A percentile compares a stretch with the other conserved stretches of the same genome.
Evolutionary conservation across 2,329 filamentous ascomycete genomes (phyloP).

Genomic region (Alternaria sp.): DNA sequence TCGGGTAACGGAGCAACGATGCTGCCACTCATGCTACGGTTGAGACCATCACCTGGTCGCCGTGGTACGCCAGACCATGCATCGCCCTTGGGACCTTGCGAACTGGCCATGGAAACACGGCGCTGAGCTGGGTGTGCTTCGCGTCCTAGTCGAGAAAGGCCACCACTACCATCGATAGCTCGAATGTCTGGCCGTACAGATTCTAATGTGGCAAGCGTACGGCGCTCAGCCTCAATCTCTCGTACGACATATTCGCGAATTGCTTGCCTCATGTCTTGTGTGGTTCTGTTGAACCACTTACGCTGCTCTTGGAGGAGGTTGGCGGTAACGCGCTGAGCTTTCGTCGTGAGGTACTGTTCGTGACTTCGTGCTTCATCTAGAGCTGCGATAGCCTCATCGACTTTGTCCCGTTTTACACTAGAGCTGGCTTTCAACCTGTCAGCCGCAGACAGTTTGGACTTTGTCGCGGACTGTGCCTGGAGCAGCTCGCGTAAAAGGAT

Average conservation of each 20-base stretch:
- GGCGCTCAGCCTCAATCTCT: constrained; percentile 93
- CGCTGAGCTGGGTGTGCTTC: constrained; percentile 82
- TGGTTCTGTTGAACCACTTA: constrained; percentile 88
- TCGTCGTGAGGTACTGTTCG: constrained; percentile 82
- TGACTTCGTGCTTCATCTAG: constrained; percentile 86
- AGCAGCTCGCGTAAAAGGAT: constrained; percentile 93
- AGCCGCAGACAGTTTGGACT: constrained; percentile 83
- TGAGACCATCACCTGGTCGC: constrained; percentile 75
- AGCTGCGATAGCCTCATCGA: constrained; percentile 93
- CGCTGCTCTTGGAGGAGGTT: constrained; percentile 90
- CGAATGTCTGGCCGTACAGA: constrained; percentile 92
- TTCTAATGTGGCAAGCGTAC: constrained; percentile 91
- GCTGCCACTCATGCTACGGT: constrained; percentile 78
- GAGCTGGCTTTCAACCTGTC: constrained; percentile 88
- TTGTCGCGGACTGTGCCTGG: constrained; percentile 86
- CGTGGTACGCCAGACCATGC: constrained; percentile 95
- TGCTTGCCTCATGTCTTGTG: constrained; percentile 81
- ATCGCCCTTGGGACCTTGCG: constrained; percentile 97
- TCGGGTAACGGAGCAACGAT: constrained; percentile 68
- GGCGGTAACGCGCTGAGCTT: constrained; percentile 86
- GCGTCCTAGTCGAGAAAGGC: constrained; percentile 86
- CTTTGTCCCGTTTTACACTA: constrained; percentile 91
- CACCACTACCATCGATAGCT: constrained; percentile 89
- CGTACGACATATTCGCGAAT: constrained; percentile 93
- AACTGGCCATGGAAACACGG: constrained; percentile 80